Conservation (phyloP, 768 basidiomycete species). For the Aureoboletus auriporus region DNA sequence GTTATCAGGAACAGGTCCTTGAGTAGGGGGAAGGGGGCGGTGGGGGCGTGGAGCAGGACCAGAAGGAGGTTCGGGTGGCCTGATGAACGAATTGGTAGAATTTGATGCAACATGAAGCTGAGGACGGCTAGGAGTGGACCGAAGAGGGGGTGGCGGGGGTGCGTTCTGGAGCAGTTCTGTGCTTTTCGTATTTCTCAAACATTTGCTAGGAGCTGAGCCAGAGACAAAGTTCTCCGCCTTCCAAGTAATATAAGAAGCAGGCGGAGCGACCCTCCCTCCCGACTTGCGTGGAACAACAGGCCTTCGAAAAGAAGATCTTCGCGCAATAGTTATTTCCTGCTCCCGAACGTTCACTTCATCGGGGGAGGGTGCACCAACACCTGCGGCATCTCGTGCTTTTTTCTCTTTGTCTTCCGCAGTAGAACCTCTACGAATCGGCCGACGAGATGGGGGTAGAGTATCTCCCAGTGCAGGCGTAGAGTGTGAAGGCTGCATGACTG, state of each 20-base stretch:
- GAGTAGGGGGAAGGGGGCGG: slow-evolving; percentile 30
- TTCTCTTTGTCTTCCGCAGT: slow-evolving; percentile 23
- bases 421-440: slow-evolving; percentile 25
- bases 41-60: slow-evolving; percentile 19
- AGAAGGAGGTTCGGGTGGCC: slow-evolving; percentile 16
- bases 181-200: slow-evolving; percentile 27
- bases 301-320: slow-evolving; percentile 13
- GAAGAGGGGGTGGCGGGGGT: slow-evolving; percentile 19
- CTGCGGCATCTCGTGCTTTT: slow-evolving; percentile 14
- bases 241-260: slow-evolving; percentile 17
- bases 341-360: slow-evolving; percentile 22
- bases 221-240: slow-evolving; percentile 32
- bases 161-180: slow-evolving; percentile 25
- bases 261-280: slow-evolving; percentile 26
- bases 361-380: slow-evolving; percentile 13
- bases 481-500: slow-evolving; percentile 23
- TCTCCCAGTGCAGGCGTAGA: slow-evolving; percentile 31
- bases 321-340: slow-evolving; percentile 9
- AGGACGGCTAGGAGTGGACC: slow-evolving; percentile 28
- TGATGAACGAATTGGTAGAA: slow-evolving; percentile 9
- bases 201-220: slow-evolving; percentile 30
- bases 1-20: slow-evolving; percentile 17
- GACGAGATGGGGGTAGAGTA: slow-evolving; percentile 20
- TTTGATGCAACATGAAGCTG: slow-evolving; percentile 22
- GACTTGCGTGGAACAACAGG: slow-evolving; percentile 12